Conservation (phyloP, 2,329 filamentous ascomycete genomes). For the Stachybotrys echinatus region DNA sequence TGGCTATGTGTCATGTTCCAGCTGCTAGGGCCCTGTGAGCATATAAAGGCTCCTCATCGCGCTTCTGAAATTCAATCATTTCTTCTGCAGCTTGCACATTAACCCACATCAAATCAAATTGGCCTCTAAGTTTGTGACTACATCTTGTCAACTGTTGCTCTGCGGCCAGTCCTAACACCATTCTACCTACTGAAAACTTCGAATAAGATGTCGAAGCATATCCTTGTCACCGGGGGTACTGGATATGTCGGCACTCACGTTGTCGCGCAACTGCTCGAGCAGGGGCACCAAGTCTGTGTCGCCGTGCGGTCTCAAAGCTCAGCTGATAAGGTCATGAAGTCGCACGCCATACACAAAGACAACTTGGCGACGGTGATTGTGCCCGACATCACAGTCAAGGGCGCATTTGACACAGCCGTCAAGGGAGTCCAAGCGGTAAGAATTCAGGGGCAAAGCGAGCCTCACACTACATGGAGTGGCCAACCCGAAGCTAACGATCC, state of each 20-base stretch:
- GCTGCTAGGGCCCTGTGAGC: neutral
- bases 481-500: neutral
- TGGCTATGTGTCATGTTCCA: neutral
- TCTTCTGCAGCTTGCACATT: neutral
- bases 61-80: neutral
- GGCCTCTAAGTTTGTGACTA: neutral
- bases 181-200: neutral
- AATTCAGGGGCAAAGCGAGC: neutral
- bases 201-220: slow-evolving; percentile 1
- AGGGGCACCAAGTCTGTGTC: slow-evolving; percentile 6
- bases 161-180: too few relatives aligned
- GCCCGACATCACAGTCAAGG: slow-evolving; percentile 5
- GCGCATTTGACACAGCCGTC: slow-evolving; percentile 1
- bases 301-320: slow-evolving; percentile 5
- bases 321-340: slow-evolving; percentile 3
- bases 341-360: slow-evolving; percentile 2
- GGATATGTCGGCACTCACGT: slow-evolving; percentile 5
- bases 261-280: slow-evolving; percentile 2
- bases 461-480: too few relatives aligned
- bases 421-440: slow-evolving; percentile 1
- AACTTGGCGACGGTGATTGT: slow-evolving; percentile 6
- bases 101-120: neutral
- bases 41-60: neutral
- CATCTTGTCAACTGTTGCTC: neutral
- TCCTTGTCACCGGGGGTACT: slow-evolving; percentile 6